Evolutionary conservation across 169 alveolate species (phyloP), one percentile per base, ranked within the genome.

Genomic region (Theileria sp.): DNA sequence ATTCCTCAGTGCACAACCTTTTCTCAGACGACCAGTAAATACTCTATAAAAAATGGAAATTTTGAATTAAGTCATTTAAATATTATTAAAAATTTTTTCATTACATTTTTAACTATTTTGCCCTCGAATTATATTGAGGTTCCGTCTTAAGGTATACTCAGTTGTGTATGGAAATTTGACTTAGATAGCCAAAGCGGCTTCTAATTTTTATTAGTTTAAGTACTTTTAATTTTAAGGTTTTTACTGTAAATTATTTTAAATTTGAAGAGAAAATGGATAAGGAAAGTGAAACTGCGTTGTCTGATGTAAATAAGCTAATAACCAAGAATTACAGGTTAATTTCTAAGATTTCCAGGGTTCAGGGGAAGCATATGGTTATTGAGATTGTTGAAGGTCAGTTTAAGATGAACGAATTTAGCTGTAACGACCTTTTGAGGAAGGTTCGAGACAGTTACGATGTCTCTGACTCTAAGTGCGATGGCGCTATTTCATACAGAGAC

Each of bases 401-500:
- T 73, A 15, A 12, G 50, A 84, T 84, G 90, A 77, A 78, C 64
- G 90, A 84, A 60, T 71, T 44, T 34, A 58, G 80, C 65, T 77
- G 78, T 60, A 71, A 56, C 23, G 64, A 77, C 66, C 73, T 84
- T 36, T 58, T 84, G 71, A 21, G 21, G 44, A 77, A 68, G 61
- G 86, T 84, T 60, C 56, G 75, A 23, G 70, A 5, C 10, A 19
- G 54, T 21, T 77, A 86, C 73, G 61, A 77, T 13, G 51, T 51
- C 49, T 25, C 58, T 25, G 72, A 66, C 60, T 34, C 23, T 4
- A 51, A 54, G 36, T 69, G 72, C 71, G 51, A 32, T 32, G 96
- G 94, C 15, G 80, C 88, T 51, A 83, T 93, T 51, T 93, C 92
- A 50, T 93, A 93, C 58, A 88, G 96, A 8, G 96, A 93, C 34